Evolutionary conservation across 805 yeast genomes (phyloP), one percentile per base, ranked within the genome.

Genomic region (Metschnikowia gruessii): DNA sequence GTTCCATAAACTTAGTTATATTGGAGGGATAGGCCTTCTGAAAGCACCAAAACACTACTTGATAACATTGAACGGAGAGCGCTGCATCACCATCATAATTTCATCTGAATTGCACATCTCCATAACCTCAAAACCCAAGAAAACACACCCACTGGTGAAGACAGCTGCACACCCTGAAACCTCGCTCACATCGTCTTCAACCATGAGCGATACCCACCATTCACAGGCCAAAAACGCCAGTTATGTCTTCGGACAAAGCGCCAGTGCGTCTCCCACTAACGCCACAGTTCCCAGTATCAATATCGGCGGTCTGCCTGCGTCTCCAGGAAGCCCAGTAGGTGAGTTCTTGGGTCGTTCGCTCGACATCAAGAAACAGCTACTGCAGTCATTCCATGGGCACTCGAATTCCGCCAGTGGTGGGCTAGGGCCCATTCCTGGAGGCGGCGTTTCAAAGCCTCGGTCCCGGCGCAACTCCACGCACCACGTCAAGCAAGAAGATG

Each of bases 311-410:
- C 34, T 49, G 29, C 63, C 42, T 22, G 64, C 39, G 46, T 56
- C 33, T 66, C 65, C 57, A 4, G 51, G 45, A 7, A 45, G 49
- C 30, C 55, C 47, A 37, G 56, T 40, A 45, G 46, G 58, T 12
- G 58, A 59, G 17, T 50, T 68, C 10, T 55, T 66, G 40, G 62
- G 64, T 46, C 56, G 61, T 40, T 63, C 70, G 10, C 46, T 58
- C 15, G 76, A 70, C 48, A 70, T 72, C 51, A 72, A 70, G 48
- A 66, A 65, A 44, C 76, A 70, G 54, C 61, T 72, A 12, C 65
- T 71, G 26, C 75, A 70, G 49, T 69, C 75, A 17, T 61, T 69
- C 37, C 59, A 58, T 16, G 57, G 48, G 32, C 48, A 45, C 12
- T 26, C 28, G 9, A 26, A 26, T 21, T 19, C 40, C 3, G 50